phyloP scores from a whole-genome alignment of 345 rosid genomes.

The Brassica carinata region DNA sequence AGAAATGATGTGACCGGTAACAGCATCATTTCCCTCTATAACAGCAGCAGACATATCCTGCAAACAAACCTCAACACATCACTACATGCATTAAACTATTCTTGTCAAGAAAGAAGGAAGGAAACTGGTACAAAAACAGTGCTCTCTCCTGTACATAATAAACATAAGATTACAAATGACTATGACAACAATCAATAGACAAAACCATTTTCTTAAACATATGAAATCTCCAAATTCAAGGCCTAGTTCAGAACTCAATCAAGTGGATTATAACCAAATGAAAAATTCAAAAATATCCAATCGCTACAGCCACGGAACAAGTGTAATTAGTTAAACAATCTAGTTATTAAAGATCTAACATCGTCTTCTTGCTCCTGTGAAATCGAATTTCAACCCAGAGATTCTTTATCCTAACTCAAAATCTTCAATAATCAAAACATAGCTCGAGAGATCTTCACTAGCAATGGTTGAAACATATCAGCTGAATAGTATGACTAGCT shows the following conservation, averaged over 20 bases:
- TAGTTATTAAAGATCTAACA: slow-evolving; percentile 16
- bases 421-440: background rate
- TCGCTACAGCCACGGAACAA: background rate
- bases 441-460: slow-evolving; percentile 12
- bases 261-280: background rate
- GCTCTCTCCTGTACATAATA: background rate
- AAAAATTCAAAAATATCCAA: background rate
- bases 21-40: slow-evolving; percentile 59
- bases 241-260: background rate
- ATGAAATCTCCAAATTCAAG: background rate
- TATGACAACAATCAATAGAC: slow-evolving; percentile 3
- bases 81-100: slow-evolving; percentile 5
- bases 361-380: background rate
- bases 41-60: slow-evolving; percentile 71
- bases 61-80: slow-evolving; percentile 7
- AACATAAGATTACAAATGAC: background rate
- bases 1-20: slow-evolving; percentile 74
- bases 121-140: background rate
- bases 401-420: background rate
- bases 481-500: slow-evolving; percentile 7
- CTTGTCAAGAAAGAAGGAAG: background rate
- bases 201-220: background rate
- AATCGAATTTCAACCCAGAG: background rate
- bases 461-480: background rate
- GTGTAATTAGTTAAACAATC: background rate